These are phyloP conservation scores for Aspergillus aculeatus DNA, from an alignment of 2,329 filamentous ascomycete genomes.

Conservation along the genomic window DNA sequence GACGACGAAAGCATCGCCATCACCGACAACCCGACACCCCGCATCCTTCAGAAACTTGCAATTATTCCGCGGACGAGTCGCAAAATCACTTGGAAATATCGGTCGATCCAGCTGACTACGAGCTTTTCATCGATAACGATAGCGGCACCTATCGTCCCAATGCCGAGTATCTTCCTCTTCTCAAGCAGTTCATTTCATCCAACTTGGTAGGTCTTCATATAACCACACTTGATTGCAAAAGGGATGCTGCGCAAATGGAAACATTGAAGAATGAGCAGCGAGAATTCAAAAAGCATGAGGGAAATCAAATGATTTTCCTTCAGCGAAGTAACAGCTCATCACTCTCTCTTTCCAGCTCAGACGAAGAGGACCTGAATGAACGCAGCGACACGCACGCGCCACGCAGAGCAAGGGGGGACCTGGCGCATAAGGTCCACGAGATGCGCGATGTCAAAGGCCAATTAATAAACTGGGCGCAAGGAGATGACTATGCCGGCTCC, in stretches of 20 bases:
- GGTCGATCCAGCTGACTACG: constrained; percentile 63
- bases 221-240: constrained; percentile 68
- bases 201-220: constrained; percentile 79
- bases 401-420: constrained; percentile 27
- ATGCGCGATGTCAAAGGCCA: constrained; percentile 41
- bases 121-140: constrained; percentile 92
- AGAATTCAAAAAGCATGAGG: constrained; percentile 67
- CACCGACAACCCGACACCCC: constrained; percentile 31
- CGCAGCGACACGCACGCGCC: constrained; percentile 24
- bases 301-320: constrained; percentile 54
- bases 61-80: constrained; percentile 31
- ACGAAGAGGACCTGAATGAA: constrained; percentile 58
- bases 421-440: constrained; percentile 32
- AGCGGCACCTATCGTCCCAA: constrained; percentile 91
- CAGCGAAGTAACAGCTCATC: constrained; percentile 50
- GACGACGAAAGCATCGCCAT: constrained; percentile 58
- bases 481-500: constrained; percentile 22
- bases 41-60: constrained; percentile 32
- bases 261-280: constrained; percentile 75
- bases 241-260: constrained; percentile 68
- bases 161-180: constrained; percentile 67
- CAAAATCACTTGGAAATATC: constrained; percentile 47
- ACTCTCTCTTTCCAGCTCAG: constrained; percentile 54
- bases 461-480: constrained; percentile 37
- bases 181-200: constrained; percentile 67